These are phyloP conservation scores for Pichia ethanolica DNA, from an alignment of 805 yeast genomes.

Conservation along the genomic window DNA sequence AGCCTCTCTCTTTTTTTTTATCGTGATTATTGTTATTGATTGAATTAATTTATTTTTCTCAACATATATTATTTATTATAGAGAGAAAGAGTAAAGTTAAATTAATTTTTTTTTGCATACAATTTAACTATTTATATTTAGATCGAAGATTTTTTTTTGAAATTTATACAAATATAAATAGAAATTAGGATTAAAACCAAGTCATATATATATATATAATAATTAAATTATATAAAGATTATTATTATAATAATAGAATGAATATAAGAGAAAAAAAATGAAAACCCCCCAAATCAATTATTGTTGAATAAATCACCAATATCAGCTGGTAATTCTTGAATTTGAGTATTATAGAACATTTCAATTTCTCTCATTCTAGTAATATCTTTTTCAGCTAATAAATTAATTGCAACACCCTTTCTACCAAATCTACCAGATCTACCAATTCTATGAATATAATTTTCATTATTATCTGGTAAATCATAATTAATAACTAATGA, in stretches of 20 bases:
- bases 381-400: conserved; percentile 75
- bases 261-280: background rate
- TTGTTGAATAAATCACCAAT: conserved; percentile 41
- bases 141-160: background rate
- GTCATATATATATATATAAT: too few relatives aligned
- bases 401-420: conserved; percentile 96
- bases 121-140: too few relatives aligned
- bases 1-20: too few relatives aligned
- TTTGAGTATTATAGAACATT: conserved; percentile 64
- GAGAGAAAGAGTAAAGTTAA: too few relatives aligned
- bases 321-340: conserved; percentile 74
- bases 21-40: too few relatives aligned
- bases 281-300: background rate
- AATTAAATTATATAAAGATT: too few relatives aligned
- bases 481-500: conserved; percentile 94
- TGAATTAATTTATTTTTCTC: too few relatives aligned
- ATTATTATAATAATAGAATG: background rate
- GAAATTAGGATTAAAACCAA: background rate
- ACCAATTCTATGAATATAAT: conserved; percentile 96
- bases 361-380: conserved; percentile 69
- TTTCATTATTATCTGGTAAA: conserved; percentile 86
- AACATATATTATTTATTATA: too few relatives aligned
- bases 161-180: background rate
- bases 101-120: too few relatives aligned
- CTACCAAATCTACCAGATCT: conserved; percentile 98